These are phyloP conservation scores for Suhomyces xylopsoci DNA, from an alignment of 805 yeast species.

Conservation along the genomic window DNA sequence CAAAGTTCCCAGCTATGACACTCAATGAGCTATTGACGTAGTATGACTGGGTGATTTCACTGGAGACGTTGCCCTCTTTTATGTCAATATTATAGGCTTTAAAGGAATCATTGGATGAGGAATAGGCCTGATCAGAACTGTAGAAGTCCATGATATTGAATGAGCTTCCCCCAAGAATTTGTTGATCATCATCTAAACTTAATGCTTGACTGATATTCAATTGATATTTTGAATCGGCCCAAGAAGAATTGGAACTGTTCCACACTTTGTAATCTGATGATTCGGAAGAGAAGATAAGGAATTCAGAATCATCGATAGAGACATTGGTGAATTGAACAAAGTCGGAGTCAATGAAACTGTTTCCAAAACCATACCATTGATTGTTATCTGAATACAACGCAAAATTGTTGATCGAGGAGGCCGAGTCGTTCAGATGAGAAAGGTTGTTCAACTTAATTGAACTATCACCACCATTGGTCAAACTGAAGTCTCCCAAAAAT, in stretches of 20 bases:
- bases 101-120: slow-evolving; percentile 19
- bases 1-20: slow-evolving; percentile 61
- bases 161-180: slow-evolving; percentile 34
- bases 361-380: slow-evolving; percentile 45
- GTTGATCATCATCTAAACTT: slow-evolving; percentile 21
- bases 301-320: slow-evolving; percentile 39
- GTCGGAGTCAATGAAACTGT: slow-evolving; percentile 18
- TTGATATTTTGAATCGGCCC: slow-evolving; percentile 34
- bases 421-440: slow-evolving; percentile 25
- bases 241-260: slow-evolving; percentile 36
- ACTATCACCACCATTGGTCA: slow-evolving; percentile 27
- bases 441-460: slow-evolving; percentile 23
- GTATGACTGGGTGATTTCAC: slow-evolving; percentile 29
- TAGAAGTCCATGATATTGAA: slow-evolving; percentile 34
- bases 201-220: slow-evolving; percentile 28
- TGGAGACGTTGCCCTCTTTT: slow-evolving; percentile 9
- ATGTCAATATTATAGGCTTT: slow-evolving; percentile 21
- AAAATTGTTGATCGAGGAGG: slow-evolving; percentile 24
- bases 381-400: slow-evolving; percentile 34
- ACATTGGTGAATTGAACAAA: slow-evolving; percentile 32
- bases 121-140: slow-evolving; percentile 24
- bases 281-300: slow-evolving; percentile 36
- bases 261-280: slow-evolving; percentile 31
- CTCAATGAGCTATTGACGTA: slow-evolving; percentile 49
- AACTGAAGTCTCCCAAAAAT: slow-evolving; percentile 31